Percentiles rank a stretch among this genome's conserved stretches.
phyloP scores from a whole-genome alignment of 768 basidiomycete genomes.

The Clathrus columnatus region DNA sequence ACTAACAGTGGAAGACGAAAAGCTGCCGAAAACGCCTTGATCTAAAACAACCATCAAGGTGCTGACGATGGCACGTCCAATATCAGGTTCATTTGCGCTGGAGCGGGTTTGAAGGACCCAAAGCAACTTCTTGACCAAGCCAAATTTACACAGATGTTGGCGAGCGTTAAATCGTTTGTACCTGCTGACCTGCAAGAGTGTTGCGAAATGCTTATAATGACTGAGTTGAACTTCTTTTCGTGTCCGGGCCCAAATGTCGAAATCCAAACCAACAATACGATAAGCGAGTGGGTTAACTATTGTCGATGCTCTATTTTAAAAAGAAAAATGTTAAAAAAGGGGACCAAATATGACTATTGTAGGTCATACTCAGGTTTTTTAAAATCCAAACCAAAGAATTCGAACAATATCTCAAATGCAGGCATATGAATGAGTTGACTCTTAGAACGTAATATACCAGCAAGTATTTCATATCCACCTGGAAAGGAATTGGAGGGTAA shows the following conservation, averaged over 20 bases:
- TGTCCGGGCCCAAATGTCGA: constrained; percentile 80
- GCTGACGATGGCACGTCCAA: constrained; percentile 42
- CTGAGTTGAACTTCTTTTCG: constrained; percentile 64
- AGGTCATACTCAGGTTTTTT: constrained; percentile 63
- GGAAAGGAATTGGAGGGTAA: neutral
- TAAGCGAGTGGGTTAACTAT: constrained; percentile 79
- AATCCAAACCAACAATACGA: constrained; percentile 75
- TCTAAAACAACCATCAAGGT: constrained; percentile 54
- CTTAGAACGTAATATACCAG: constrained; percentile 64
- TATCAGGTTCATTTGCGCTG: constrained; percentile 59
- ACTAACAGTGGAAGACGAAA: neutral
- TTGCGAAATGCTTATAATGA: constrained; percentile 75
- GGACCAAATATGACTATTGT: neutral
- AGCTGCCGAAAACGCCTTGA: constrained; percentile 43
- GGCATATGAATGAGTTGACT: constrained; percentile 68
- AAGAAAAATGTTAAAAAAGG: neutral
- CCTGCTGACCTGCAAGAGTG: constrained; percentile 61
- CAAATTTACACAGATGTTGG: constrained; percentile 63
- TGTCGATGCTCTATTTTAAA: constrained; percentile 59
- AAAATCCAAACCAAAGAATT: constrained; percentile 81
- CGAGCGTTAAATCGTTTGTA: constrained; percentile 71
- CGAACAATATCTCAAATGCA: constrained; percentile 74
- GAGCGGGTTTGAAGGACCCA: constrained; percentile 60
- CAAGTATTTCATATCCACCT: constrained; percentile 88
- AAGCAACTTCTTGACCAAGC: constrained; percentile 65